phyloP scores from a whole-genome alignment of 495 filamentous ascomycete genomes.

The Ramalina intermedia region DNA sequence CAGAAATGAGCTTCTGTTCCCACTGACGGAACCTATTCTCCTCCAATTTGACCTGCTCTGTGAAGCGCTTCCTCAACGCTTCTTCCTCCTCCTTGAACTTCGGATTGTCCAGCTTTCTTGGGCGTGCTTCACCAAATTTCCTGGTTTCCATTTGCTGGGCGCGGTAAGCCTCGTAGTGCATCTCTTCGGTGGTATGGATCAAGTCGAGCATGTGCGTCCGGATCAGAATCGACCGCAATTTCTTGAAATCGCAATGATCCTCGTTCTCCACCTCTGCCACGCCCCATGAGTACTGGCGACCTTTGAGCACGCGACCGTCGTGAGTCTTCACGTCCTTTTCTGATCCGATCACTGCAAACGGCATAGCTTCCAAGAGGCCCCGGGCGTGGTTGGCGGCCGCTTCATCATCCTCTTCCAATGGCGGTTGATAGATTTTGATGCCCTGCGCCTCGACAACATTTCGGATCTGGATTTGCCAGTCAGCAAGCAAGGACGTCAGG shows the following conservation, averaged over 20 bases:
- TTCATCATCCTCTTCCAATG: conserved; percentile 95
- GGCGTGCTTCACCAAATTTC: conserved; percentile 95
- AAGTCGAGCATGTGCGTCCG: conserved; percentile 99
- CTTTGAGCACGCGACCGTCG: conserved; percentile 92
- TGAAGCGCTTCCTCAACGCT: conserved; percentile 93
- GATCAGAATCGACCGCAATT: conserved; percentile 95
- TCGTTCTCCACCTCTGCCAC: conserved; percentile 99
- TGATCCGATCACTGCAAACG: conserved; percentile 95
- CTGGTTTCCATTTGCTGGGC: conserved; percentile 99
- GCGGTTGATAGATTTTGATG: conserved; percentile 98
- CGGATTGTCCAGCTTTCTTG: conserved; percentile 96
- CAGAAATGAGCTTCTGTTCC: conserved; percentile 98
- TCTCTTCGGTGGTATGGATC: conserved; percentile 97
- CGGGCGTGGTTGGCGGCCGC: conserved; percentile 86
- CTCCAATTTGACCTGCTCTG: conserved; percentile 99
- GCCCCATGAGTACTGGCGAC: conserved; percentile 97
- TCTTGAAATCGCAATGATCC: conserved; percentile 99
- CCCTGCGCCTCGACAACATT: conserved; percentile 93
- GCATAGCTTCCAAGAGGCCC: conserved; percentile 90
- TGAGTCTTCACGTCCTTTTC: conserved; percentile 95
- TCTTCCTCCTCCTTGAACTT: conserved; percentile 99
- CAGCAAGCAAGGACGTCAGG: conserved; percentile 10
- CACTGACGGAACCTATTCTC: conserved; percentile 97
- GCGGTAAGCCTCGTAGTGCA: conserved; percentile 97
- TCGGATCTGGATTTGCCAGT: conserved; percentile 50